These are phyloP conservation scores for Fagopyrum homotropicum DNA, from an alignment of 148 eudicot species.

Conservation along the genomic window DNA sequence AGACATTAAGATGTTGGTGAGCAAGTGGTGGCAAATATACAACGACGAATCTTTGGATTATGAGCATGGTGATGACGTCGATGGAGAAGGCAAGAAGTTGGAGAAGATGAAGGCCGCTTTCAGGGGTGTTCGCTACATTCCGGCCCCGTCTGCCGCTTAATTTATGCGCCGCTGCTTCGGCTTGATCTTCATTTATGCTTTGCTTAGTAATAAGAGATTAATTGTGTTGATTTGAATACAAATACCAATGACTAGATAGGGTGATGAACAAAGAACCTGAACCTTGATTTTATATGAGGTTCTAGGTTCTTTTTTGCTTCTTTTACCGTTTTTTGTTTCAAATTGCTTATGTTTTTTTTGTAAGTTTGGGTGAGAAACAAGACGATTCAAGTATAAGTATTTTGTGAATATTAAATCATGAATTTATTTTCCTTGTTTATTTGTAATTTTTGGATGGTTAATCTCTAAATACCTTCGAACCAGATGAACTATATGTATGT, in stretches of 20 bases:
- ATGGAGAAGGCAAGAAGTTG: conserved; percentile 12
- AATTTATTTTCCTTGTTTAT: too few relatives aligned
- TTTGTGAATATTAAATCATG: too few relatives aligned
- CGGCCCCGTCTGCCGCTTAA: conserved; percentile 13
- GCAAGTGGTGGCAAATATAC: conserved; percentile 68
- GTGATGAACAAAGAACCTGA: neutral
- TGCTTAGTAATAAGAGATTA: neutral
- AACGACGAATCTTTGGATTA: conserved; percentile 44
- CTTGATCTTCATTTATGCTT: too few relatives aligned
- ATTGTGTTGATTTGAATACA: too few relatives aligned
- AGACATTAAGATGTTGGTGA: conserved; percentile 54
- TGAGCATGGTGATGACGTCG: neutral
- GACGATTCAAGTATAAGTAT: too few relatives aligned
- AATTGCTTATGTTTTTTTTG: too few relatives aligned
- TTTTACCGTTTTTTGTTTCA: neutral
- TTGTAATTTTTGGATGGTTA: too few relatives aligned
- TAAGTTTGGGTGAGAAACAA: too few relatives aligned
- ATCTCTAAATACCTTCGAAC: too few relatives aligned
- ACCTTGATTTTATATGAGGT: conserved; percentile 1
- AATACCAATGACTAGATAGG: neutral
- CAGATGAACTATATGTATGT: too few relatives aligned
- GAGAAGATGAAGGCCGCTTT: conserved; percentile 12
- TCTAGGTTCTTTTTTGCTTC: neutral
- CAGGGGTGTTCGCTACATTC: neutral
- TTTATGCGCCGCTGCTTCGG: neutral